phyloP scores from a whole-genome alignment of 768 basidiomycete species.

The Pleurotus salmoneostramineus region DNA sequence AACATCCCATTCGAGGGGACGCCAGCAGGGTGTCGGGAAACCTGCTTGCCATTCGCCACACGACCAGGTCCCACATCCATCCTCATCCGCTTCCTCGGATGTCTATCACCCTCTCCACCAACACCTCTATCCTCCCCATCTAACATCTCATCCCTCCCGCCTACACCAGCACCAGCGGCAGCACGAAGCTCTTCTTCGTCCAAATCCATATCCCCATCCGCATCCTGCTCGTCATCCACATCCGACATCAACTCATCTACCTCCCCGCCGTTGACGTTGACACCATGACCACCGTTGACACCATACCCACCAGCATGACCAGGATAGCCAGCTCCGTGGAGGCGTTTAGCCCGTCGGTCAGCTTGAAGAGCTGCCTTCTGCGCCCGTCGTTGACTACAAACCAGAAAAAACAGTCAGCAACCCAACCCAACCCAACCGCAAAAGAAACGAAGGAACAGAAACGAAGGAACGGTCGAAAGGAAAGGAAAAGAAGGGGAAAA shows the following conservation, averaged over 20 bases:
- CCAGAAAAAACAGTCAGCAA: neutral
- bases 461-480: conserved; percentile 5
- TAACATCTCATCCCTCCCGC: too few species aligned
- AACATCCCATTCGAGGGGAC: neutral
- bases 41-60: conserved; percentile 1
- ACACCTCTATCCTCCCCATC: conserved; percentile 21
- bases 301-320: neutral
- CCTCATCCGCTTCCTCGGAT: conserved; percentile 16
- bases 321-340: neutral
- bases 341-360: conserved; percentile 33
- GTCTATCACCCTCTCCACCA: conserved; percentile 22
- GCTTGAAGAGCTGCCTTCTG: conserved; percentile 54
- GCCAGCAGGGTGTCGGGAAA: neutral
- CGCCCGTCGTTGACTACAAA: conserved; percentile 48
- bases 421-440: too few species aligned
- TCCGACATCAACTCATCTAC: conserved; percentile 26
- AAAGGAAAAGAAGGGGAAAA: conserved; percentile 3
- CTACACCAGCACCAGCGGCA: too few species aligned
- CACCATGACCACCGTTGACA: conserved; percentile 10
- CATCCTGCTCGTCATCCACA: conserved; percentile 17
- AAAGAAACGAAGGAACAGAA: too few species aligned
- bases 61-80: conserved; percentile 11
- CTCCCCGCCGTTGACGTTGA: conserved; percentile 13
- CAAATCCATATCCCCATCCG: conserved; percentile 18
- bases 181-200: too few species aligned